Percentiles rank a stretch among this genome's conserved stretches.
Conservation (phyloP, 306 rosid species). For the Fragaria vesca region DNA sequence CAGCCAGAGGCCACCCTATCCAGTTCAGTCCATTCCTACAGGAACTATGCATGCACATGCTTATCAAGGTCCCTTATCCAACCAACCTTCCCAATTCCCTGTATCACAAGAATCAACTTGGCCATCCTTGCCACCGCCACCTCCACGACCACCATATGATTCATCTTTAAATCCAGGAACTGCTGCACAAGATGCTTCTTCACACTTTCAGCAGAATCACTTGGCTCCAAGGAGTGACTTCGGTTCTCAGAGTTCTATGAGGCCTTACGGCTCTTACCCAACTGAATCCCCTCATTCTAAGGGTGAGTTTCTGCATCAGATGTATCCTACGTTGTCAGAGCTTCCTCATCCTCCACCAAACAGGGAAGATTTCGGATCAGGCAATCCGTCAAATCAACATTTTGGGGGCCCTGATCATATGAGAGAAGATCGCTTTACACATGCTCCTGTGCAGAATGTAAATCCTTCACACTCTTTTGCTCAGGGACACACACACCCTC, state of each 20-base stretch:
- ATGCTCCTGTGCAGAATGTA: constrained; percentile 39
- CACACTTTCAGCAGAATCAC: constrained; percentile 53
- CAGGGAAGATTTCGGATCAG: constrained; percentile 48
- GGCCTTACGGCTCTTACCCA: constrained; percentile 38
- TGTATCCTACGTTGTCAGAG: constrained; percentile 47
- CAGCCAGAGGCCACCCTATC: constrained; percentile 48
- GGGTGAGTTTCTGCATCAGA: constrained; percentile 47
- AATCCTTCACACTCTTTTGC: constrained; percentile 44
- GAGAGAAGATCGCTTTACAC: constrained; percentile 45
- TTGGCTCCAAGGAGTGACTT: constrained; percentile 45
- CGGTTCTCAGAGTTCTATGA: constrained; percentile 48
- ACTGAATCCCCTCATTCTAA: constrained; percentile 39
- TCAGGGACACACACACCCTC: constrained; percentile 43
- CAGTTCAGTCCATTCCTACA: constrained; percentile 46
- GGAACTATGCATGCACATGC: constrained; percentile 49
- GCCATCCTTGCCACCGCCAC: constrained; percentile 51
- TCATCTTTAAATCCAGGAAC: constrained; percentile 40
- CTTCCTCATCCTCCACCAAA: constrained; percentile 36
- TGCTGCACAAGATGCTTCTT: constrained; percentile 40
- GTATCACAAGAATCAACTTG: constrained; percentile 45
- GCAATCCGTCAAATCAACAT: constrained; percentile 39
- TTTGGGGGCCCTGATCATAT: constrained; percentile 32
- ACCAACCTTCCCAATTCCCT: constrained; percentile 49
- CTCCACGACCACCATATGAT: constrained; percentile 43
- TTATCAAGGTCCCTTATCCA: constrained; percentile 39